These are phyloP conservation scores for Hypoxylon sp. DNA, from an alignment of 2,329 filamentous ascomycete species.

Conservation along the genomic window DNA sequence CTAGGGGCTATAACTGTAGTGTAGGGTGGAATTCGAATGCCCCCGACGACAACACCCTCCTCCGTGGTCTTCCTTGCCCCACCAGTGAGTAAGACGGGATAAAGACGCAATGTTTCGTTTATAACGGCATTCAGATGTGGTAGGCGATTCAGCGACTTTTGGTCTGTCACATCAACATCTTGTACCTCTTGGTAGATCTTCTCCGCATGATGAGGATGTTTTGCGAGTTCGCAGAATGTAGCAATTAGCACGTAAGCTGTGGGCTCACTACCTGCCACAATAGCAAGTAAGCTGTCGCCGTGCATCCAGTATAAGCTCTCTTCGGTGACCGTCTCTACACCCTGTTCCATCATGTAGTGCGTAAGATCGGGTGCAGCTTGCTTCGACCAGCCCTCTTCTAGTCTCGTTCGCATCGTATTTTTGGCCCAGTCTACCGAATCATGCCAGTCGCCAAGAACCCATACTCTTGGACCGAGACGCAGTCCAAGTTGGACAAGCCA, in stretches of 20 bases:
- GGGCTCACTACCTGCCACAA: constrained; percentile 39
- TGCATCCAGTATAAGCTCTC: background rate
- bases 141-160: constrained; percentile 40
- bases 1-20: background rate
- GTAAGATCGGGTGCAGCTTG: background rate
- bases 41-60: constrained; percentile 25
- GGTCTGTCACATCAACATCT: constrained; percentile 42
- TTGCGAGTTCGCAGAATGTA: constrained; percentile 43
- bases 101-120: constrained; percentile 48
- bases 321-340: background rate
- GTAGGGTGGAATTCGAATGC: background rate
- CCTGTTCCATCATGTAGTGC: background rate
- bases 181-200: constrained; percentile 4
- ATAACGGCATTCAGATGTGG: constrained; percentile 49
- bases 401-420: background rate
- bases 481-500: constrained; percentile 46
- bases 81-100: constrained; percentile 45
- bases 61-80: constrained; percentile 42
- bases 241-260: constrained; percentile 36
- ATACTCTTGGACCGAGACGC: background rate
- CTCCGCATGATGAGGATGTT: constrained; percentile 13
- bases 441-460: background rate
- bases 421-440: background rate
- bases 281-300: background rate
- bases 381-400: background rate